Evolutionary conservation across 1,139 yeast genomes (phyloP), one percentile per base, ranked within the genome.

Genomic region (Tardiomyces digboiensis): DNA sequence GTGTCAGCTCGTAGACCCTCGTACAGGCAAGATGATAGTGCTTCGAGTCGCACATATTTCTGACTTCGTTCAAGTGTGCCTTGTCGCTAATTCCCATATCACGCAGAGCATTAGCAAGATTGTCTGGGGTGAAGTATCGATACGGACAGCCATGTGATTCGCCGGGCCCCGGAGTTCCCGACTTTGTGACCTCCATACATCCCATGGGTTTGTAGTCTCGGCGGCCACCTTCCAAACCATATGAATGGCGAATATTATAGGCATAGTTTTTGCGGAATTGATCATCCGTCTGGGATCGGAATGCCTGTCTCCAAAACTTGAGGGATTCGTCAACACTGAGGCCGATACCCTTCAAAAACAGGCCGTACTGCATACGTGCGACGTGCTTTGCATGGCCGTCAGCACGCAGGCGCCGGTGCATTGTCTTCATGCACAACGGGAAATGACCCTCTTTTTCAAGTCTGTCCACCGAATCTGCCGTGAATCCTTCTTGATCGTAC

Each of bases 141-240:
- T 85, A 91, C 2, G 97, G 97, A 64, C 97, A 89, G 2, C 98
- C 98, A 59, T 91, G 97, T 6, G 50, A 49, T 57, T 88, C 95
- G 36, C 75, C 77, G 42, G 79, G 74, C 18, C 74, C 74, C 0
- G 95, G 94, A 47, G 79, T 72, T 7, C 91, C 87, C 52, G 81
- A 79, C 29, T 78, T 72, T 19, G 47, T 47, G 47, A 85, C 65
- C 0, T 82, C 80, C 22, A 78, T 76, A 68, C 97, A 91, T 57
- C 82, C 84, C 82, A 83, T 77, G 1, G 97, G 95, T 54, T 77
- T 77, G 65, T 87, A 88, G 56, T 87, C 84, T 55, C 78, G 82
- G 49, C 96, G 69, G 13, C 83, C 82, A 54, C 98, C 99, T 62
- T 87, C 97, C 46, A 87, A 70, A 43, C 97, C 98, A 60, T 91